A percentile compares a stretch with the other conserved stretches of the same genome.
phyloP scores from a whole-genome alignment of 257 asterid genomes.

The Solanum pinnatisectum region DNA sequence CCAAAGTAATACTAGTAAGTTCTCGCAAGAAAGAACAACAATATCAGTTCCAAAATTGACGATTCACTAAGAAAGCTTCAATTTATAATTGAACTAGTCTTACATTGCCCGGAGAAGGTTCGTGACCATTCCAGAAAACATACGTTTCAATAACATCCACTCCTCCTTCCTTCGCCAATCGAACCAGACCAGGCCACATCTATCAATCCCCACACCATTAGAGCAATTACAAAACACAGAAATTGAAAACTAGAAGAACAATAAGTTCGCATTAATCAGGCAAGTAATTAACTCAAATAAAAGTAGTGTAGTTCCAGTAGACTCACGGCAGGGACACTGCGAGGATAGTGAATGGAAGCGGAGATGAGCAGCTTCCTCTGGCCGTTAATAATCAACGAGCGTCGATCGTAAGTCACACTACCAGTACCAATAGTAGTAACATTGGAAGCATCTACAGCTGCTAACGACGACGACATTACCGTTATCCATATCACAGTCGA shows the following conservation, averaged over 20 bases:
- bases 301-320: not conserved
- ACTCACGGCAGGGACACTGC: slow-evolving; percentile 85
- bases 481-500: not conserved
- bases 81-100: slow-evolving; percentile 2
- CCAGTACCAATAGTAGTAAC: not conserved
- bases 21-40: not conserved
- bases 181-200: slow-evolving; percentile 94
- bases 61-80: not conserved
- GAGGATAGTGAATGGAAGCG: slow-evolving; percentile 89
- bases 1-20: slow-evolving; percentile 68
- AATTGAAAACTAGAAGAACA: not conserved
- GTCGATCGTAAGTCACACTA: slow-evolving; percentile 60
- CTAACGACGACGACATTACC: not conserved
- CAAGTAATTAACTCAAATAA: not conserved
- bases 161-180: slow-evolving; percentile 82
- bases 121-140: slow-evolving; percentile 94
- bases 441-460: not conserved
- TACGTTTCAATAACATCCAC: slow-evolving; percentile 76
- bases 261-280: not conserved
- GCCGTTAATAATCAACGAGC: slow-evolving; percentile 86
- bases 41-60: not conserved
- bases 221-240: not conserved
- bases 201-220: slow-evolving; percentile 2
- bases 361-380: slow-evolving; percentile 72
- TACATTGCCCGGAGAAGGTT: slow-evolving; percentile 71